Base-by-base conservation (phyloP, 1,284 basidiomycete genomes). In the Austroboletus niveus region DNA sequence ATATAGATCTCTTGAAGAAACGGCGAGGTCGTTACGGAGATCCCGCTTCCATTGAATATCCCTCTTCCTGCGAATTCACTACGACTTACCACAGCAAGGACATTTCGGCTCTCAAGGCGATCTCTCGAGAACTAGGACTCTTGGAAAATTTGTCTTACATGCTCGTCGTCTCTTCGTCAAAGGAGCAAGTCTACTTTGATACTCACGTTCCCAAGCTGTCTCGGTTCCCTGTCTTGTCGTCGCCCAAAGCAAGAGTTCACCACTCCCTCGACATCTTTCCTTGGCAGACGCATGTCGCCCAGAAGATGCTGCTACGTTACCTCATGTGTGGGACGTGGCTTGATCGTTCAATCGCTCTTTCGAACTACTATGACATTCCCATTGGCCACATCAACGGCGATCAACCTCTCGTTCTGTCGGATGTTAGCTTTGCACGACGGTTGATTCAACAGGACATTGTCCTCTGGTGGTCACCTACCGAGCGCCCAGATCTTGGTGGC, bases 391-490 rank as follows among this genome's bases (percentile, higher is more conserved):
- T 99, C 45, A 92, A 94, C 45, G 85, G 89, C 8, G 96, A 99
- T 64, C 87, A 94, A 46, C 87, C 93, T 2, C 73, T 98, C 17
- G 81, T 91, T 60, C 77, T 97, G 31, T 85, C 94, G 2, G 97
- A 99, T 61, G 79, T 99, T 53, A 91, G 88, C 59, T 96, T 98
- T 65, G 92, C 96, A 1, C 85, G 95, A 24, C 82, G 91, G 22
- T 74, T 99, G 42, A 75, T 85, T 47, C 85, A 87, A 50, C 91
- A 97, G 57, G 97, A 99, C 64, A 87, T 92, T 69, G 76, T 98
- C 3, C 75, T 99, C 2, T 99, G 97, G 97, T 99, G 97, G 97
- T 96, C 96, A 4, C 80, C 88, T 1, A 83, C 86, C 5, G 85
- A 90, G 34, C 80, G 81, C n/a, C 95, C 97, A 4, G 97, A 99